phyloP scores from a whole-genome alignment of 306 rosid genomes.

The Ammopiptanthus mongolicus region DNA sequence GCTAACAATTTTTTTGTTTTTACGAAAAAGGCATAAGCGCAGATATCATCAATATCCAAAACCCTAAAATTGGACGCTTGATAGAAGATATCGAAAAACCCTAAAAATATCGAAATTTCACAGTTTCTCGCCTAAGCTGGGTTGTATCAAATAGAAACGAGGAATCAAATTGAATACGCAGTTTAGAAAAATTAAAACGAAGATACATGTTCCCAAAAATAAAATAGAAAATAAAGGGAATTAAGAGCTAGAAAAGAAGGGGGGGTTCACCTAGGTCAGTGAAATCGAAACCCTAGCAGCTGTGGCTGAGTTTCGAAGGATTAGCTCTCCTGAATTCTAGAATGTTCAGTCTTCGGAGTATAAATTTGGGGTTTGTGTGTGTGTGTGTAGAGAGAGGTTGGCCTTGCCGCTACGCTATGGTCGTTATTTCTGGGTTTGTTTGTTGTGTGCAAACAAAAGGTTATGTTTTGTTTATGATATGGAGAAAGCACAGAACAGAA shows the following conservation, averaged over 20 bases:
- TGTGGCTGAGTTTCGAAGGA: conserved; percentile 7
- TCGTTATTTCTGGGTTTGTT: neutral
- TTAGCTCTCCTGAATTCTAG: neutral
- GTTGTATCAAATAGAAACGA: too few species aligned
- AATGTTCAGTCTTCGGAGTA: neutral
- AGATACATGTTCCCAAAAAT: neutral
- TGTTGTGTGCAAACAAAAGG: conserved; percentile 19
- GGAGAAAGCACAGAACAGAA: neutral
- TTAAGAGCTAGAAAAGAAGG: neutral
- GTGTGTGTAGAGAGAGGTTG: neutral
- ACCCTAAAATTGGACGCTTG: conserved; percentile 33
- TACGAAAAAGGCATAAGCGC: neutral
- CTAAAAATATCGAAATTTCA: neutral
- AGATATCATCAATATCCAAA: conserved; percentile 14
- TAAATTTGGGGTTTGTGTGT: neutral
- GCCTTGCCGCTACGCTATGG: neutral
- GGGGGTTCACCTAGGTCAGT: conserved; percentile 25
- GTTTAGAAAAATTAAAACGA: conserved; percentile 17
- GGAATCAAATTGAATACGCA: conserved; percentile 2
- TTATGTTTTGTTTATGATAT: conserved; percentile 2
- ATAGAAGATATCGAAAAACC: neutral
- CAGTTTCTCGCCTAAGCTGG: neutral
- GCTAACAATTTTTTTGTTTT: too few species aligned
- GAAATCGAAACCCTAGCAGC: conserved; percentile 55
- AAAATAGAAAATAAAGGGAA: too few species aligned